These are phyloP conservation scores for Ophiosphaerella korrae DNA, from an alignment of 2,329 filamentous ascomycete species.

Conservation along the genomic window DNA sequence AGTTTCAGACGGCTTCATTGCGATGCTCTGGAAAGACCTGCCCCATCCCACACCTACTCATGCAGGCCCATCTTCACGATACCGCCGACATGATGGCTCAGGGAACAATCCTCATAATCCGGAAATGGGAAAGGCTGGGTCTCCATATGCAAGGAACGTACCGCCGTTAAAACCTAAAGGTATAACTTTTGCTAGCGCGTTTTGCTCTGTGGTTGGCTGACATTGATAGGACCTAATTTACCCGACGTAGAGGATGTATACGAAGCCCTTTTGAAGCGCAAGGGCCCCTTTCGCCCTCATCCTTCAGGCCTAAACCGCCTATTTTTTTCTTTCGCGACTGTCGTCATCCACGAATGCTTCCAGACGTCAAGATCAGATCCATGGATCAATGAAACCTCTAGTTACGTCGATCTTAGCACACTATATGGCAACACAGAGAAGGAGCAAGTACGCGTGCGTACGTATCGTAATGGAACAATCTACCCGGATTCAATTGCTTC, in stretches of 20 bases:
- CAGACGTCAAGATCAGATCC: constrained; percentile 66
- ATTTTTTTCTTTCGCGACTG: constrained; percentile 73
- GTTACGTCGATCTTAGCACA: constrained; percentile 74
- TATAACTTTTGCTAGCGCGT: constrained; percentile 25
- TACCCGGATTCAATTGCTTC: constrained; percentile 73
- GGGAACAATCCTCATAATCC: constrained; percentile 59
- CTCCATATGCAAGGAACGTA: constrained; percentile 64
- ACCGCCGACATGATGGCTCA: constrained; percentile 45
- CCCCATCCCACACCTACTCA: constrained; percentile 57
- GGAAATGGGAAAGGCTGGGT: constrained; percentile 60
- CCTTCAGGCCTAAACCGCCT: constrained; percentile 72
- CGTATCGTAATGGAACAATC: constrained; percentile 67
- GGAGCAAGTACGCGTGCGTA: constrained; percentile 68
- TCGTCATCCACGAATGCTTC: constrained; percentile 67
- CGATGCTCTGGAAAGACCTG: constrained; percentile 59
- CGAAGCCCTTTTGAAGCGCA: constrained; percentile 68
- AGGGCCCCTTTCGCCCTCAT: constrained; percentile 64
- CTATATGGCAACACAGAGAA: constrained; percentile 70
- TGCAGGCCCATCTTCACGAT: constrained; percentile 53
- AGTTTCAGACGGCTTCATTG: constrained; percentile 58
- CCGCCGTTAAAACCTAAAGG: constrained; percentile 58
- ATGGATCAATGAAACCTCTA: constrained; percentile 69
- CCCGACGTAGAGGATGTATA: constrained; percentile 69
- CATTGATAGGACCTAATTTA: constrained; percentile 42
- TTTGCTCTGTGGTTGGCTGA: constrained; percentile 35